These are phyloP conservation scores for Trametes punicea DNA, from an alignment of 768 basidiomycete genomes.

Conservation along the genomic window DNA sequence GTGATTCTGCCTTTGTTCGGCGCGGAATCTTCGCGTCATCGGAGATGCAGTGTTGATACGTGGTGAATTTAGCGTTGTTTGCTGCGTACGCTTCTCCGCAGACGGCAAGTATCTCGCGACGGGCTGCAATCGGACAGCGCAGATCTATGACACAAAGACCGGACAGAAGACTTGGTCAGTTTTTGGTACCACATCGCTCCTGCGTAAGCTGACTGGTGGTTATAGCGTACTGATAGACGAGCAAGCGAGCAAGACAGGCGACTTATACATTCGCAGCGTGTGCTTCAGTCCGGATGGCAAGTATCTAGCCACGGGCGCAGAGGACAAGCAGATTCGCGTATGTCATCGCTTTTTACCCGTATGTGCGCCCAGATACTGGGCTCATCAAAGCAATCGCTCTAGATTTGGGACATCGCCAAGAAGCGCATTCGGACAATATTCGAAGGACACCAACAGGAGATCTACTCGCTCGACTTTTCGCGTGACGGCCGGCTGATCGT, in stretches of 20 bases:
- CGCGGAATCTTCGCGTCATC: not conserved
- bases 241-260: slow-evolving; percentile 65
- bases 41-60: not conserved
- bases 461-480: slow-evolving; percentile 92
- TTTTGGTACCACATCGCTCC: not conserved
- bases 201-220: not conserved
- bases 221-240: slow-evolving; percentile 76
- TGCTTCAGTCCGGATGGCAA: slow-evolving; percentile 75
- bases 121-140: slow-evolving; percentile 93
- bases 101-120: slow-evolving; percentile 93
- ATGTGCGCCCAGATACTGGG: not conserved
- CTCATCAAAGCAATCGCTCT: not conserved
- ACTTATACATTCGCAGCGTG: slow-evolving; percentile 87
- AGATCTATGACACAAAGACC: slow-evolving; percentile 91
- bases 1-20: slow-evolving; percentile 18
- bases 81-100: slow-evolving; percentile 92
- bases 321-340: slow-evolving; percentile 90
- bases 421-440: slow-evolving; percentile 77
- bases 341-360: slow-evolving; percentile 28
- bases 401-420: slow-evolving; percentile 97
- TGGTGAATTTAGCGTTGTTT: slow-evolving; percentile 58
- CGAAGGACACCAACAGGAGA: slow-evolving; percentile 88
- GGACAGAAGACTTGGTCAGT: slow-evolving; percentile 80
- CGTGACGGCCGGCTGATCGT: slow-evolving; percentile 83
- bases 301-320: slow-evolving; percentile 75